A percentile compares a stretch with the other conserved stretches of the same genome.
These are phyloP conservation scores for Penicillium robsamsonii DNA, from an alignment of 495 filamentous ascomycete genomes.

Conservation along the genomic window DNA sequence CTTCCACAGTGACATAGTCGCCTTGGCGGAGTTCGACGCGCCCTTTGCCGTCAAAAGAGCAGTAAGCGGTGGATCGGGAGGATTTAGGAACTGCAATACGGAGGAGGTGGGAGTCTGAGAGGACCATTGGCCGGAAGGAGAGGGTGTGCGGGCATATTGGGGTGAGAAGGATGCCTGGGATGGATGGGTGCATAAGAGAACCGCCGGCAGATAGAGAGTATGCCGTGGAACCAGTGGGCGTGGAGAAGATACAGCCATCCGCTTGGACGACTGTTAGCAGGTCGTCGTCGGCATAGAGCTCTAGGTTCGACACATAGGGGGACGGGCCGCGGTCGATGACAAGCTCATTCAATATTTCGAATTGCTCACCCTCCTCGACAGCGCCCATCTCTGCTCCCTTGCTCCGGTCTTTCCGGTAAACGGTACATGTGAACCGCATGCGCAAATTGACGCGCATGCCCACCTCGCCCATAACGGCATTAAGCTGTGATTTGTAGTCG, in stretches of 20 bases:
- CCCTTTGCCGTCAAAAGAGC: constrained; percentile 94
- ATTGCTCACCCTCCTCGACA: constrained; percentile 76
- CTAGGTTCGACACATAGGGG: constrained; percentile 93
- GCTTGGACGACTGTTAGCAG: constrained; percentile 92
- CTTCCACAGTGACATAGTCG: constrained; percentile 92
- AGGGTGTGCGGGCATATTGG: constrained; percentile 97
- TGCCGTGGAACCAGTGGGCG: constrained; percentile 90
- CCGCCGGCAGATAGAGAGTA: constrained; percentile 96
- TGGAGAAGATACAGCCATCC: constrained; percentile 95
- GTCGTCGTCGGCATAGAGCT: constrained; percentile 91
- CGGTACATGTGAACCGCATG: constrained; percentile 96
- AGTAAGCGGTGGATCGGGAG: constrained; percentile 89
- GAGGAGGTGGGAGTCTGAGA: constrained; percentile 89
- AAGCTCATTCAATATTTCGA: constrained; percentile 94
- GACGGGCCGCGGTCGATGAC: constrained; percentile 96
- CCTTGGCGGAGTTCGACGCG: constrained; percentile 87
- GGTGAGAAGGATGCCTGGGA: constrained; percentile 94
- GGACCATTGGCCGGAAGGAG: constrained; percentile 96
- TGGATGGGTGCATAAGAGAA: constrained; percentile 93
- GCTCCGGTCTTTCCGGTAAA: constrained; percentile 62
- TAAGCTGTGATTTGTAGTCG: constrained; percentile 75
- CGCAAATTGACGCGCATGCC: constrained; percentile 95
- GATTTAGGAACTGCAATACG: constrained; percentile 80
- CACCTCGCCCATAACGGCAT: constrained; percentile 81
- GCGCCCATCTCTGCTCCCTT: constrained; percentile 47